Evolutionary conservation across 257 asterid genomes (phyloP), one percentile per base, ranked within the genome.

Genomic region (Gentiana dahurica): DNA sequence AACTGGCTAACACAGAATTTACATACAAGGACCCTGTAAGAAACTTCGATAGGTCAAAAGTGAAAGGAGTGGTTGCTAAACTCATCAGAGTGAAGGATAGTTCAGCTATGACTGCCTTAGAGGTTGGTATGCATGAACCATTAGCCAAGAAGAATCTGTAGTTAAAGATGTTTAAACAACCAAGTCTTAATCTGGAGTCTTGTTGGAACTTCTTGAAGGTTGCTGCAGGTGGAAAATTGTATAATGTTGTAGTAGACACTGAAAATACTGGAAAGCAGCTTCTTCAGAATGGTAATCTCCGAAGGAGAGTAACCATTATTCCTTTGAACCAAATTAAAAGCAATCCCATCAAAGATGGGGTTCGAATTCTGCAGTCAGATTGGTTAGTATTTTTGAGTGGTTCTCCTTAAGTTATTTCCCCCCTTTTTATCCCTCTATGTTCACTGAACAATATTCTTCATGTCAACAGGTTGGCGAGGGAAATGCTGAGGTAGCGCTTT

Each of bases 141-240:
- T 3, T 56, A 12, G 15, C 39, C 24, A 15, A 15, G 24, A 15
- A 15, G 24, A 15, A 15, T 15, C 24, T 54, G 47, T 41, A 41
- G 24, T 41, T 38, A n/a, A 8, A 49, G 48, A 32, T 66, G 24
- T 55, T 74, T 33, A 39, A 62, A 51, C 60, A 41, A 5, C 10
- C 10, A 64, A 53, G n/a, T 52, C 41, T 44, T 13, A 56, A n/a
- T 51, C 59, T 64, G 50, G 44, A 46, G 66, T 60, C 36, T 53
- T 35, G 61, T 54, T 51, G 68, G 62, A 63, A 24, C 62, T 65
- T 68, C 57, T 45, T 76, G 60, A 70, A 92, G 99, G 99, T 92
- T 71, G 94, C 90, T 71, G 99, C 99, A 36, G 97, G 97, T 53
- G 95, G 97, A 57, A 92, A 92, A 80, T 67, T 92, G 72, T 92